These are phyloP conservation scores for Solanum hybrid DNA, from an alignment of 305 asterid genomes.

Conservation along the genomic window DNA sequence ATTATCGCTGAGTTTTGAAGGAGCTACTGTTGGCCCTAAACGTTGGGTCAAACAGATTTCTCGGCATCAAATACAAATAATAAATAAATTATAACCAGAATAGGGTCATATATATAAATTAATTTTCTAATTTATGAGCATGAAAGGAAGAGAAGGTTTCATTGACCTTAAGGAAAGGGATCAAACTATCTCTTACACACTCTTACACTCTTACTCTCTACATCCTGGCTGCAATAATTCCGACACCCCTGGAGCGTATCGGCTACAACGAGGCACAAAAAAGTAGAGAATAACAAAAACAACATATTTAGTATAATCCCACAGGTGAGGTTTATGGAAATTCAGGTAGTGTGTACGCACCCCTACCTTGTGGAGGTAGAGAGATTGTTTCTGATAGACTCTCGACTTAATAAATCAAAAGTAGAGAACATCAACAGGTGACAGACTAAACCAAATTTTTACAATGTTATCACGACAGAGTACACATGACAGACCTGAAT, in stretches of 20 bases:
- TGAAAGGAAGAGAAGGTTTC: not conserved
- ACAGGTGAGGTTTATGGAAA: too few relatives aligned
- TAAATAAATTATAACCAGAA: not conserved
- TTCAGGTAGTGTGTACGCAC: too few relatives aligned
- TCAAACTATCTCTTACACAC: not conserved
- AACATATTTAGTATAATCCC: not conserved
- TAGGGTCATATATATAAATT: not conserved
- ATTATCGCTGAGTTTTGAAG: too few relatives aligned
- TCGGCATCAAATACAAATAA: not conserved
- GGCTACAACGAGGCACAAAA: not conserved
- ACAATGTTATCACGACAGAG: too few relatives aligned
- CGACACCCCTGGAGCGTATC: not conserved
- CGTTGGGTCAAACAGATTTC: not conserved
- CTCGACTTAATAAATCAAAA: not conserved
- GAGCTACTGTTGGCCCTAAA: not conserved
- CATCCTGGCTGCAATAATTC: not conserved
- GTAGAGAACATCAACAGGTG: not conserved
- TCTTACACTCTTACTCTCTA: not conserved
- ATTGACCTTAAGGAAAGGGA: not conserved
- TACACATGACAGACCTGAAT: slow-evolving; percentile 38
- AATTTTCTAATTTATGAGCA: not conserved
- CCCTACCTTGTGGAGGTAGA: not conserved
- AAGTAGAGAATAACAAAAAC: not conserved
- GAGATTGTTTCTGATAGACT: not conserved
- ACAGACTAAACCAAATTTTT: too few relatives aligned